Conservation (phyloP, 2,329 filamentous ascomycete species). For the Pseudogymnoascus sp. region DNA sequence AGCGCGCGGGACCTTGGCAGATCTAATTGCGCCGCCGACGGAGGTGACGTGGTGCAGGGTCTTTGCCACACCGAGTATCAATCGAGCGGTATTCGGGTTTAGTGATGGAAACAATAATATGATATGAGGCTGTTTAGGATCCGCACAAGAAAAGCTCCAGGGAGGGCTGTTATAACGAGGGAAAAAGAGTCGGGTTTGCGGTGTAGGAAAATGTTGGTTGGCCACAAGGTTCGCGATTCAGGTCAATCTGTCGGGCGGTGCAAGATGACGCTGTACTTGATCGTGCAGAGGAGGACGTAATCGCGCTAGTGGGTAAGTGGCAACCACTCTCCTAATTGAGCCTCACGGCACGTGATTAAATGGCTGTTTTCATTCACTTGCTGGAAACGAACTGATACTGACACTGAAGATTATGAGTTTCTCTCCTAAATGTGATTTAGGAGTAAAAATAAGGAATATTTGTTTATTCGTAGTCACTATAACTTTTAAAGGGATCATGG, state of each 20-base stretch:
- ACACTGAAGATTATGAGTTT: background rate
- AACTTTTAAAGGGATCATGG: background rate
- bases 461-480: background rate
- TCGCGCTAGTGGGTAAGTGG: background rate
- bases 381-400: background rate
- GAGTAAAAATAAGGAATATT: background rate
- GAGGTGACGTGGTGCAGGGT: constrained; percentile 4
- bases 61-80: constrained; percentile 3
- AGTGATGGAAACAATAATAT: background rate
- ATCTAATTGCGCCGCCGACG: constrained; percentile 8
- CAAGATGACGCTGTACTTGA: constrained; percentile 7
- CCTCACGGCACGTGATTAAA: background rate
- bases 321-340: background rate
- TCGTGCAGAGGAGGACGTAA: background rate
- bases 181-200: background rate
- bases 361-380: background rate
- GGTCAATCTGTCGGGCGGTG: constrained; percentile 2
- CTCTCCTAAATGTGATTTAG: background rate
- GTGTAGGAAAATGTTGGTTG: constrained; percentile 1
- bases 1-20: constrained; percentile 5
- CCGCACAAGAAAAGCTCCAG: background rate
- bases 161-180: background rate
- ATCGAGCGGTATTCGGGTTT: background rate
- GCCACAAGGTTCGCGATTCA: constrained; percentile 5
- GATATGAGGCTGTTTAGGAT: constrained; percentile 1